Conservation (phyloP, 495 filamentous ascomycete genomes). For the Podospora appendiculata region DNA sequence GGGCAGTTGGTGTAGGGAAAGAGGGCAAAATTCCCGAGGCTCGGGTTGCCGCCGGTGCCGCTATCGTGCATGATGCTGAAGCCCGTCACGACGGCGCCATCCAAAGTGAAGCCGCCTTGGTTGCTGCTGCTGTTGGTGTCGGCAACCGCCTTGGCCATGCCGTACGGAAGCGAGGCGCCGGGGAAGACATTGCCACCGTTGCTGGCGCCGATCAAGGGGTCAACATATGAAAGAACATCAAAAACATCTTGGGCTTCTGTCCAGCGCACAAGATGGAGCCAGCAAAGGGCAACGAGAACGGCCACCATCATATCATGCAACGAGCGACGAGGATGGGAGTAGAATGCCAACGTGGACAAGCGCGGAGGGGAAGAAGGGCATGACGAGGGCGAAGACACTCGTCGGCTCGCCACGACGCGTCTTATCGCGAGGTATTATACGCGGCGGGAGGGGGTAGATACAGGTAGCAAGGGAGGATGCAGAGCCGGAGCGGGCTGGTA, state of each 20-base stretch:
- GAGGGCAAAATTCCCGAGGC: conserved; percentile 67
- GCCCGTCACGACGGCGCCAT: conserved; percentile 52
- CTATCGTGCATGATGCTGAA: conserved; percentile 66
- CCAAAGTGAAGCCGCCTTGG: conserved; percentile 66
- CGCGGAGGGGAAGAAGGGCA: background rate
- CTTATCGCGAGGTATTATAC: too few relatives aligned
- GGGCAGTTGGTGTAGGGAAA: conserved; percentile 62
- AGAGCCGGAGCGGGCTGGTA: background rate
- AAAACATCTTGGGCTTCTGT: conserved; percentile 16
- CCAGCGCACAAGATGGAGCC: background rate
- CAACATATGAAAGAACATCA: conserved; percentile 35
- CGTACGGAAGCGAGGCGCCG: conserved; percentile 65
- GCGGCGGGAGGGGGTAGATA: too few relatives aligned
- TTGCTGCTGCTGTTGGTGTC: conserved; percentile 58
- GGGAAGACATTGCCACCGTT: conserved; percentile 69
- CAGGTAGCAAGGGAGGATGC: background rate
- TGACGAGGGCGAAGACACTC: too few relatives aligned
- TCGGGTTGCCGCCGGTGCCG: conserved; percentile 61
- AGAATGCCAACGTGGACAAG: background rate
- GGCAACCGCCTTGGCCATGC: conserved; percentile 72
- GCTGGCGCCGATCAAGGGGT: conserved; percentile 52
- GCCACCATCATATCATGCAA: conserved; percentile 1
- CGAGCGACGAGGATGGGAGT: background rate
- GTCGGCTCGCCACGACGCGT: too few relatives aligned
- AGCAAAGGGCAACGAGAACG: conserved; percentile 2